Base-by-base conservation (phyloP, 2,329 filamentous ascomycete species). In the Colletotrichum sp. region DNA sequence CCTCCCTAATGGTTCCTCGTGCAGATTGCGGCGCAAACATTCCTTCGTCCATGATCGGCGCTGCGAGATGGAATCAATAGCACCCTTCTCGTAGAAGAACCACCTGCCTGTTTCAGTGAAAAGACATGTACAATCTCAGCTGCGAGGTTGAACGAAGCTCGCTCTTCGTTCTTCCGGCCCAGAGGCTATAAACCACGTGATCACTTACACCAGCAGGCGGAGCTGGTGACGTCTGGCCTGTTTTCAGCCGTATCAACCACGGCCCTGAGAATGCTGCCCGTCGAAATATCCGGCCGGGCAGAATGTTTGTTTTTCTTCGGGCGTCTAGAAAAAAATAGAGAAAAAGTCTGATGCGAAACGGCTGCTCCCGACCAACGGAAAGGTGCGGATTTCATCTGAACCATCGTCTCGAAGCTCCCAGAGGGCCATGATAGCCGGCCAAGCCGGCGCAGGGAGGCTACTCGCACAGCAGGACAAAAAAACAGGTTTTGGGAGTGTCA, bases 401-500 rank as follows among this genome's bases (percentile, higher is more conserved):
- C 65, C 28, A 18, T 65, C 58, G 22, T 69, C 74, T 58, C 58
- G 60, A 75, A 55, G 43, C 60, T 28, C 32, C 16, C 43, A 52
- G 48, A 25, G 65, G n/a, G 52, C 66, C 18, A 75, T 25, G 34
- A 62, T 32, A 52, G 66, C 73, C 76, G 73, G 73, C 76, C 69
- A 77, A 73, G 64, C 74, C 74, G 74, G 76, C 55, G 32, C 32
- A 70, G 52, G 30, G 43, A 73, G 60, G 52, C 61, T 65, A 77
- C 69, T 76, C 65, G 61, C 73, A 62, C 55, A 61, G 55, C 55
- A 69, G 69, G 52, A 43, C 43, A 61, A 76, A 76, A 77, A 76
- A 77, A 76, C 68, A 65, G 74, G 73, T 76, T 77, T 77, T 76
- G 28, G 52, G 55, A 67, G 28, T 76, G 74, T 77, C 74, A 74